Conservation (phyloP, 495 filamentous ascomycete species). For the Echria macrotheca region DNA sequence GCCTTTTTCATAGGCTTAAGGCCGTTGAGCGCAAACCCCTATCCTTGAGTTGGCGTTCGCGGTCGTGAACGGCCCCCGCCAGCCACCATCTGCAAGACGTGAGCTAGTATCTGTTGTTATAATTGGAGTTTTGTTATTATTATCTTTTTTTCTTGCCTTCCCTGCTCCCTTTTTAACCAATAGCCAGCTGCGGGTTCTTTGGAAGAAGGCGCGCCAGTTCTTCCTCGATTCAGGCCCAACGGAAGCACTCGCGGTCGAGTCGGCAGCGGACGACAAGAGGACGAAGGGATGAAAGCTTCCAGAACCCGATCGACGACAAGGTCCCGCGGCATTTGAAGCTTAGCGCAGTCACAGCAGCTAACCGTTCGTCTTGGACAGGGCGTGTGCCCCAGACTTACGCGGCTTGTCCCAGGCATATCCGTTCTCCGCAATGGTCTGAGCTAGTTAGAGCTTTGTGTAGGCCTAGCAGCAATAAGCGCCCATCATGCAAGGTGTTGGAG, state of each 20-base stretch:
- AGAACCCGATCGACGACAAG: conserved; percentile 20
- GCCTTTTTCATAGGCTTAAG: conserved; percentile 16
- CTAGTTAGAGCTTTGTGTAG: too few species aligned
- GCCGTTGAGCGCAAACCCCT: conserved; percentile 8
- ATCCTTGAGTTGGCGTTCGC: conserved; percentile 12
- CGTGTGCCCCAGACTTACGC: background rate
- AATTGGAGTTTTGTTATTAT: conserved; percentile 21
- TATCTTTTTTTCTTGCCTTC: conserved; percentile 13
- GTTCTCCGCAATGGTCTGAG: background rate
- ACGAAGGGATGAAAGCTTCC: conserved; percentile 17
- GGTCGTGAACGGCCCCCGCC: conserved; percentile 14
- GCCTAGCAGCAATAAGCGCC: conserved; percentile 11
- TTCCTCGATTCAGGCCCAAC: conserved; percentile 12
- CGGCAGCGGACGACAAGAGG: background rate
- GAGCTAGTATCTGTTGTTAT: conserved; percentile 12
- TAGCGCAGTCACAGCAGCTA: background rate
- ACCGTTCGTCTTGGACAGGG: background rate
- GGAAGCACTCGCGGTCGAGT: conserved; percentile 1
- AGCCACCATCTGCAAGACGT: conserved; percentile 7
- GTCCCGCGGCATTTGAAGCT: background rate
- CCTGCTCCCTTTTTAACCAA: conserved; percentile 9
- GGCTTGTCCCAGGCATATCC: background rate
- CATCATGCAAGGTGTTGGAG: conserved; percentile 3
- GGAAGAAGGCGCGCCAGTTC: conserved; percentile 12
- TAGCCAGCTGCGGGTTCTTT: conserved; percentile 17